A percentile compares a stretch with the other conserved stretches of the same genome.
Conservation (phyloP, 441 rosid genomes). For the Eutrema salsugineum region DNA sequence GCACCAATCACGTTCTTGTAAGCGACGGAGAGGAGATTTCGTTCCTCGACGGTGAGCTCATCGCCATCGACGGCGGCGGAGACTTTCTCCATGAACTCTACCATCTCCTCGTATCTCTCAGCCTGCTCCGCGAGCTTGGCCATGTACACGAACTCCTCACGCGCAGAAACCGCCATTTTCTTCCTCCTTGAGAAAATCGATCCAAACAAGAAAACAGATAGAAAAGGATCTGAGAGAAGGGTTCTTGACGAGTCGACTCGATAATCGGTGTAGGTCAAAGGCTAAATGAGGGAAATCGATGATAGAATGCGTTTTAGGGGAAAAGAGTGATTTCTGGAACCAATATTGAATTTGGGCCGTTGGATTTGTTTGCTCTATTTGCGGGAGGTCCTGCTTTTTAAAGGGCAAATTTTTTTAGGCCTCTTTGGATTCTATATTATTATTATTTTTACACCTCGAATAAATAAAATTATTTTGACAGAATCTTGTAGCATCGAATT, state of each 20-base stretch:
- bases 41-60: conserved; percentile 64
- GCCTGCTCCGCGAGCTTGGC: conserved; percentile 77
- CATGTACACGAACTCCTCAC: conserved; percentile 73
- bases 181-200: background rate
- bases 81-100: conserved; percentile 75
- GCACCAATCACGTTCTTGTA: conserved; percentile 84
- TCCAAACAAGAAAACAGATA: background rate
- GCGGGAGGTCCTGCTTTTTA: conserved; percentile 19
- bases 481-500: background rate
- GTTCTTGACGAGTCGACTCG: conserved; percentile 1
- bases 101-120: conserved; percentile 81
- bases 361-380: conserved; percentile 37
- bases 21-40: conserved; percentile 76
- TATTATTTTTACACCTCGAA: background rate
- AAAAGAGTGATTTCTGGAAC: conserved; percentile 30
- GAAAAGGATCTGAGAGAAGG: background rate
- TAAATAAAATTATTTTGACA: background rate
- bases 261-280: conserved; percentile 7
- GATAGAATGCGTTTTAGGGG: conserved; percentile 23
- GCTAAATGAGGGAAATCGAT: conserved; percentile 27
- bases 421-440: background rate
- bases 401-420: background rate
- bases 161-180: conserved; percentile 46
- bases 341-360: conserved; percentile 43
- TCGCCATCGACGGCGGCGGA: conserved; percentile 49